phyloP scores from a whole-genome alignment of 345 rosid species.

The Litchi chinensis region DNA sequence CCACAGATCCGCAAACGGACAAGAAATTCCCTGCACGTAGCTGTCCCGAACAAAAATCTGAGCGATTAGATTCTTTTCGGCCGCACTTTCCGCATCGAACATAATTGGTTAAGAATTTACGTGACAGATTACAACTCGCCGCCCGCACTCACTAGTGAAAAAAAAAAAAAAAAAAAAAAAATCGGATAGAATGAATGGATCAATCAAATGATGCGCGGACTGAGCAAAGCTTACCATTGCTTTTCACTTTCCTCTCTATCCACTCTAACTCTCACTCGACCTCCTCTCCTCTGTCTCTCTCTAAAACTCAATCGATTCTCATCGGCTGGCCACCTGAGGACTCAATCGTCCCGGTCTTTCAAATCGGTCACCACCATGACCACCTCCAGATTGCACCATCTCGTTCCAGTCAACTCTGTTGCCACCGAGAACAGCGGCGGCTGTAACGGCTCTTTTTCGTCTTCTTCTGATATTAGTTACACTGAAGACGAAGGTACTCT shows the following conservation, averaged over 20 bases:
- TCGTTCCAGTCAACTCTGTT: slow-evolving; percentile 45
- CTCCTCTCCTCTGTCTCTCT: slow-evolving; percentile 22
- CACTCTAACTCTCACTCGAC: slow-evolving; percentile 25
- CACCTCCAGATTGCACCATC: slow-evolving; percentile 26
- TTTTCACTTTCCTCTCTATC: slow-evolving; percentile 40
- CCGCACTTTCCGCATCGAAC: background rate
- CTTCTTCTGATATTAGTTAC: slow-evolving; percentile 31
- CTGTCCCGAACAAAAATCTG: background rate
- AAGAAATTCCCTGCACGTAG: too few species aligned
- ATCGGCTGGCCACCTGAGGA: slow-evolving; percentile 38
- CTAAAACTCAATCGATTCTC: slow-evolving; percentile 31
- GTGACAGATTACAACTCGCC: background rate
- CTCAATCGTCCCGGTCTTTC: slow-evolving; percentile 27
- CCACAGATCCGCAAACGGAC: background rate
- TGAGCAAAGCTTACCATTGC: slow-evolving; percentile 53
- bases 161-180: background rate
- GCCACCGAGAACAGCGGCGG: slow-evolving; percentile 48
- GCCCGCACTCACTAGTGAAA: too few species aligned
- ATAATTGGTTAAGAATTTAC: background rate
- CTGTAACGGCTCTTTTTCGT: slow-evolving; percentile 36
- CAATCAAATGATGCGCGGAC: slow-evolving; percentile 39
- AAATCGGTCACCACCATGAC: slow-evolving; percentile 40
- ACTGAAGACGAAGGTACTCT: slow-evolving; percentile 59
- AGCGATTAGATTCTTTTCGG: background rate
- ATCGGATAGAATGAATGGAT: background rate